phyloP scores from a whole-genome alignment of 768 basidiomycete species.

The Naganishia vaughanmartiniae region DNA sequence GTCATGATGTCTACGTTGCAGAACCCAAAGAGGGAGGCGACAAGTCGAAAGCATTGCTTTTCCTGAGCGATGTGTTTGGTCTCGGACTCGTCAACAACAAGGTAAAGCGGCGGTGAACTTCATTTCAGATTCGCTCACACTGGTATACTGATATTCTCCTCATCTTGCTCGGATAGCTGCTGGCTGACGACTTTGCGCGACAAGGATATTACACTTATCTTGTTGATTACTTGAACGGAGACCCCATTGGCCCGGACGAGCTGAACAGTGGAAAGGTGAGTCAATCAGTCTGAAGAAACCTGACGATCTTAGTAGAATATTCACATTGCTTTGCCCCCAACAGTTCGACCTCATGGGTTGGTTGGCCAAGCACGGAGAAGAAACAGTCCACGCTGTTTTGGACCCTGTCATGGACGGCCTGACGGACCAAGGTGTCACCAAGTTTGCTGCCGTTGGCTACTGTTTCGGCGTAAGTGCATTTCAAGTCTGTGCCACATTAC shows the following conservation, averaged over 20 bases:
- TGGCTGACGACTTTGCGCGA: conserved; percentile 42
- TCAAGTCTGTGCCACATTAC: neutral
- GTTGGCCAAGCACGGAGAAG: conserved; percentile 55
- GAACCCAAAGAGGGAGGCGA: conserved; percentile 55
- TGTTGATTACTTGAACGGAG: conserved; percentile 53
- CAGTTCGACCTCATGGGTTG: conserved; percentile 56
- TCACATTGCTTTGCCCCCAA: conserved; percentile 23
- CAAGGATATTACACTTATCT: conserved; percentile 37
- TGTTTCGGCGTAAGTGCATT: conserved; percentile 54
- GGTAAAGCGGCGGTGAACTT: conserved; percentile 53
- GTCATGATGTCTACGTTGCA: conserved; percentile 59
- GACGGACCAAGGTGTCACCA: conserved; percentile 61
- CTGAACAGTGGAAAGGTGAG: conserved; percentile 30
- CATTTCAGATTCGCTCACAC: neutral
- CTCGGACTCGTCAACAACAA: conserved; percentile 56
- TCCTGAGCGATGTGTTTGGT: conserved; percentile 59
- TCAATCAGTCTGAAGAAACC: neutral
- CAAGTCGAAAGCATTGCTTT: conserved; percentile 62
- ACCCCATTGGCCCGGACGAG: conserved; percentile 46
- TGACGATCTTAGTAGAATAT: neutral
- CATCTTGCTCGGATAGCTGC: conserved; percentile 23
- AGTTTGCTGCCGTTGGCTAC: conserved; percentile 65
- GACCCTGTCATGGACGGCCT: conserved; percentile 63
- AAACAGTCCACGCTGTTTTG: conserved; percentile 56
- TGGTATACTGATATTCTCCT: conserved; percentile 38